Evolutionary conservation across 1,284 basidiomycete species (phyloP), one percentile per base, ranked within the genome.

Genomic region (Termitomyces sp.): DNA sequence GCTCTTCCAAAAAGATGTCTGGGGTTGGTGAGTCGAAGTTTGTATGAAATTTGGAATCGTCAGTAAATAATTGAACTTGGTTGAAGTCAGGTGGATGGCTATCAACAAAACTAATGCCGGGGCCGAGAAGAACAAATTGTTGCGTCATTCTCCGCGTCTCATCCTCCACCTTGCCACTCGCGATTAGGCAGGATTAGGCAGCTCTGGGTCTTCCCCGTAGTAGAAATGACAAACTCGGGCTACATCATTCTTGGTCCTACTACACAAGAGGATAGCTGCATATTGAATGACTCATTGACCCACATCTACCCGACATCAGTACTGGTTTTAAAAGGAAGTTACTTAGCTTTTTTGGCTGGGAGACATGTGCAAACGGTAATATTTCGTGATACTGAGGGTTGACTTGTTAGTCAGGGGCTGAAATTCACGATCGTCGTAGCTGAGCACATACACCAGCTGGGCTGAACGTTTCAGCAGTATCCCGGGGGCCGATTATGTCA

Each of bases 401-500:
- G 10, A 7, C 21, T 26, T 24, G 10, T 21, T 33, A 47, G 31
- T 34, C 4, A 30, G 19, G 24, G 15, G 5, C 7, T 26, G 10
- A 31, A 36, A 7, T 42, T 7, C 40, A 24, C 24, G 36, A 24
- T 30, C 24, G 39, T 28, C 36, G n/a, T 39, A 39, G 34, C 8
- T 30, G 34, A 38, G 36, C 28, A 40, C 36, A 30, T 17, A 19
- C 36, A 17, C 26, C 19, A 5, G 10, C 19, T 2, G 43, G 8
- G 12, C 19, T n/a, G 12, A 34, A 21, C 19, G 45, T 46, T 46
- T 34, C 45, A 34, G 46, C 45, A 34, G 46, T 47, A 10, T 36
- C 31, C 9, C 30, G 13, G 54, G 56, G 54, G 39, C 53, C 51
- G 59, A 52, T 61, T 53, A 61, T 61, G 59, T 58, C 57, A 58